These are phyloP conservation scores for Cyclanthera cordifolia DNA, from an alignment of 306 rosid genomes.

Conservation along the genomic window DNA sequence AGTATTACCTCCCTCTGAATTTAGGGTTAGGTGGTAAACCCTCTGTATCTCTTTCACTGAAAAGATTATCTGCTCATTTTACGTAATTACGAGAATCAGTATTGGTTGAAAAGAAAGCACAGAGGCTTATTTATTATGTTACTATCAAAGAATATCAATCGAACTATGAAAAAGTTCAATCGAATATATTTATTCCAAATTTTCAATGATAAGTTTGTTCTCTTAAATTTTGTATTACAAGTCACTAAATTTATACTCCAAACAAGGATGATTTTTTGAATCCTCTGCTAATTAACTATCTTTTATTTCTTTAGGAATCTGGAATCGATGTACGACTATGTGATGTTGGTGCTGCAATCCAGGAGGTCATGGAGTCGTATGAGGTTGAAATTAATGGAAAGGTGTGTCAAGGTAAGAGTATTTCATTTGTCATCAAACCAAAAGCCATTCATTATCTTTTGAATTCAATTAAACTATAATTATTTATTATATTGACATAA, in stretches of 20 bases:
- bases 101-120: not conserved
- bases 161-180: not conserved
- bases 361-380: constrained; percentile 93
- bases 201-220: not conserved
- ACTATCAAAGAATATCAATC: not conserved
- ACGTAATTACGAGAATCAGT: not conserved
- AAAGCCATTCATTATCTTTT: not conserved
- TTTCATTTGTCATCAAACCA: not conserved
- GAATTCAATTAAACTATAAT: not conserved
- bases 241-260: not conserved
- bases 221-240: not conserved
- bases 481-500: not conserved
- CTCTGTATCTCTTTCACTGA: not conserved
- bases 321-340: constrained; percentile 95
- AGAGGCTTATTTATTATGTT: not conserved
- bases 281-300: not conserved
- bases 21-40: not conserved
- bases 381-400: constrained; percentile 96
- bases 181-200: not conserved
- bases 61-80: not conserved
- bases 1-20: not conserved
- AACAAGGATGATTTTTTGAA: not conserved
- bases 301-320: constrained; percentile 46
- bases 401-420: constrained; percentile 57
- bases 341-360: constrained; percentile 96